Evolutionary conservation across 2,329 filamentous ascomycete species (phyloP), one percentile per base, ranked within the genome.

Genomic region (Periconia digitata): DNA sequence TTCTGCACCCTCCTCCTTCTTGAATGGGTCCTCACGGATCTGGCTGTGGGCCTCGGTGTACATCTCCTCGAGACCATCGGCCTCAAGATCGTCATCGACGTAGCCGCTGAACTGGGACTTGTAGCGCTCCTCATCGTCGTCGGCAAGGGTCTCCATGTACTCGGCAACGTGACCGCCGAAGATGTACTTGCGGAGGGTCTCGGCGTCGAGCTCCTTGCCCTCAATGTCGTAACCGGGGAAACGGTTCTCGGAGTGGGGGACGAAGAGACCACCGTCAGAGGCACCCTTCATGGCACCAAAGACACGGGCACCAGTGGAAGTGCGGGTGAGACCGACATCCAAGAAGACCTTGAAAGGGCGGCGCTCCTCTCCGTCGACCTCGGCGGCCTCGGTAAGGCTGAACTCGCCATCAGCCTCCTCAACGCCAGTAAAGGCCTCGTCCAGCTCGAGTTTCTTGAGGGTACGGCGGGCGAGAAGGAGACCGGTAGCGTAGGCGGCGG

Each of bases 261-360:
- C 81, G 77, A 92, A 85, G 78, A 99, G 89, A 76, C 94, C 94
- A 78, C 94, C 94, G 78, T 99, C 94, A 40, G 92, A 97, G 71
- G 92, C 92, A 83, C 94, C 94, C 89, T 99, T 99, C 89, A 99
- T 91, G 79, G 92, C 94, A 79, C 90, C 94, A 75, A 99, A 99
- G 81, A 99, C 85, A 82, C 94, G 92, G 77, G 92, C 92, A 86
- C 94, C 94, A 65, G 94, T 99, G 62, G 92, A 96, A 73, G 94
- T 99, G 72, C 94, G 90, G 79, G 86, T 84, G 71, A 99, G 90
- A 85, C 94, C 94, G 72, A 99, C 94, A 72, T 99, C 94, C 66
- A 99, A 88, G 89, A 89, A 90, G 77, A 87, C 89, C 89, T 99
- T 99, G 90, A 99, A 99, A 74, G 94, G 94, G 71, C 94, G 92